Conservation (phyloP, 768 basidiomycete genomes). For the Mrakia frigida region DNA sequence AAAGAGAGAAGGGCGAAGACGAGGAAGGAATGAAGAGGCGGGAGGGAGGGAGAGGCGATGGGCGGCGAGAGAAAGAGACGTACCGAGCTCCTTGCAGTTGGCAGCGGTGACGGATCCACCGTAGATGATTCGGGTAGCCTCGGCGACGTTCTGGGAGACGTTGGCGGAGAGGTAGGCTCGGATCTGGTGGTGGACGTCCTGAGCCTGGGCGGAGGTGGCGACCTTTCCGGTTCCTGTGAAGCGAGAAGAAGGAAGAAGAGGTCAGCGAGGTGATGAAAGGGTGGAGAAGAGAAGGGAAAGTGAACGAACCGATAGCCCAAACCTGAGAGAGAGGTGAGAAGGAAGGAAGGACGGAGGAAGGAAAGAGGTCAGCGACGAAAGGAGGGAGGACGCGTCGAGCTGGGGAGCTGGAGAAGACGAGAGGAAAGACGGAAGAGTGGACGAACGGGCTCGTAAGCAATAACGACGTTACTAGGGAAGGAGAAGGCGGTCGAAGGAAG, state of each 20-base stretch:
- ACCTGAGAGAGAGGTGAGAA: neutral
- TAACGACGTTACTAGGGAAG: conserved; percentile 66
- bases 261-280: neutral
- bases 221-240: conserved; percentile 98
- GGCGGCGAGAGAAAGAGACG: conserved; percentile 41
- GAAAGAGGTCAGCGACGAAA: too few relatives aligned
- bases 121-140: conserved; percentile 79
- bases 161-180: conserved; percentile 64
- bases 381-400: neutral
- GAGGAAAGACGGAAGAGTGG: neutral
- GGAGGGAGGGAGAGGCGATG: neutral
- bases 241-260: conserved; percentile 57
- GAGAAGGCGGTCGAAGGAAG: neutral
- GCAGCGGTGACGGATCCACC: conserved; percentile 88
- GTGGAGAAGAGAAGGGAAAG: neutral
- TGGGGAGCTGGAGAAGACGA: neutral
- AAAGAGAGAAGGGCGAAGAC: neutral
- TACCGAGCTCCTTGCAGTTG: conserved; percentile 83
- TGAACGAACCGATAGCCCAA: neutral
- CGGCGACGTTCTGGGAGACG: conserved; percentile 66
- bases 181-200: conserved; percentile 80
- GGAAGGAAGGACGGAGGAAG: neutral
- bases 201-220: conserved; percentile 76
- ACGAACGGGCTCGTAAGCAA: conserved; percentile 81
- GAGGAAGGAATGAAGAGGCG: neutral